Evolutionary conservation across 371 early-diverging fungal species (phyloP).

Genomic region (Batrachochytrium dendrobatidis): DNA sequence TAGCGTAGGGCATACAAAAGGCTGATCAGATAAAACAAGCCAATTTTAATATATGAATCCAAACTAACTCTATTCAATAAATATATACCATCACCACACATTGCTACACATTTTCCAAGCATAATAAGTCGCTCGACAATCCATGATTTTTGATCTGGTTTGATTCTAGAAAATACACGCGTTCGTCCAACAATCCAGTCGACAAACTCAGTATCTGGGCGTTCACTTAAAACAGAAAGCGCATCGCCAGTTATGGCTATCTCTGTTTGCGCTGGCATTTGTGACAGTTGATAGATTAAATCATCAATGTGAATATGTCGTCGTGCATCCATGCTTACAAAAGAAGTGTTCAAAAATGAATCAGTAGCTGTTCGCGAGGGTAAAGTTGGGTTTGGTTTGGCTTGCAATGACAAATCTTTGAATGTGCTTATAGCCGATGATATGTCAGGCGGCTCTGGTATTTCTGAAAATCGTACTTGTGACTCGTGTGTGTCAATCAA

Average conservation of each 20-base stretch:
- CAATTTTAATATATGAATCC: neutral
- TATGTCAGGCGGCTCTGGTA: neutral
- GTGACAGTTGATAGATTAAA: conserved; percentile 1
- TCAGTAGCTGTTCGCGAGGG: too few relatives aligned
- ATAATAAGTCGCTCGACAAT: conserved; percentile 29
- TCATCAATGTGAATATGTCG: conserved; percentile 1
- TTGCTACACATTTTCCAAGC: conserved; percentile 43
- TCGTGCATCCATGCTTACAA: neutral
- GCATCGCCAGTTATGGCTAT: conserved; percentile 31
- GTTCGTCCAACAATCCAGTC: conserved; percentile 14
- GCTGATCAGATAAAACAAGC: too few relatives aligned
- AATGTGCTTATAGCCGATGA: neutral
- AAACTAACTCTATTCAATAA: neutral
- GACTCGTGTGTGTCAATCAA: conserved; percentile 22
- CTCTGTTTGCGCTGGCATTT: conserved; percentile 12
- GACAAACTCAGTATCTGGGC: conserved; percentile 7
- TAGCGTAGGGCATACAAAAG: neutral
- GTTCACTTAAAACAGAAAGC: conserved; percentile 16
- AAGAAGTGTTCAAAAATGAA: neutral
- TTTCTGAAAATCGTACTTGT: conserved; percentile 2
- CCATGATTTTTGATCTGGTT: conserved; percentile 36
- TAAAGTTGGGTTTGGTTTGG: too few relatives aligned
- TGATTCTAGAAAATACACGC: conserved; percentile 27
- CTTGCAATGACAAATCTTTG: neutral
- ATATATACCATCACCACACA: conserved; percentile 81